Conservation (phyloP, 495 filamentous ascomycete genomes). For the Penicillium parvum region DNA sequence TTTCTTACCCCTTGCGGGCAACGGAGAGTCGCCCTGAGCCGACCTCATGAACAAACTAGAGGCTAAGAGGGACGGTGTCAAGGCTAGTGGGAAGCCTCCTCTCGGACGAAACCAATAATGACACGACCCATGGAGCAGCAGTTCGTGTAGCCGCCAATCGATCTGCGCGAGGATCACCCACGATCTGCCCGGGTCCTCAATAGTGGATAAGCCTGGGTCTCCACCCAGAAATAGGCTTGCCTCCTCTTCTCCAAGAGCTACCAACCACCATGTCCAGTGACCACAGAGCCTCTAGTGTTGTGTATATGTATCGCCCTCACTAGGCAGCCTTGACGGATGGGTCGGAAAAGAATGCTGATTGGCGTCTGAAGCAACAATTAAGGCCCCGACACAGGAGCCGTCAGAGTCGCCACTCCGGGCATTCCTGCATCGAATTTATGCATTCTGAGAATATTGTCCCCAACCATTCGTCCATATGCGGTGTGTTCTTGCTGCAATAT, state of each 20-base stretch:
- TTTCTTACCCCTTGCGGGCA: constrained; percentile 8
- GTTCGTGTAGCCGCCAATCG: constrained; percentile 28
- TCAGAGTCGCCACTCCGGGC: too few relatives aligned
- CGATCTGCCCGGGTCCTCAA: constrained; percentile 31
- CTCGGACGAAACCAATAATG: constrained; percentile 18
- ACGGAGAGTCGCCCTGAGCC: constrained; percentile 3
- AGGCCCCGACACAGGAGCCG: too few relatives aligned
- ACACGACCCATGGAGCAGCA: constrained; percentile 16
- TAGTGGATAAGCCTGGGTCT: constrained; percentile 21
- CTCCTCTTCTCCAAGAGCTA: too few relatives aligned
- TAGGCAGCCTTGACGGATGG: neutral
- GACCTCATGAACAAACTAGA: constrained; percentile 18
- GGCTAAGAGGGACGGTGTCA: constrained; percentile 11
- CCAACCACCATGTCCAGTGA: constrained; percentile 1
- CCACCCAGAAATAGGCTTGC: too few relatives aligned
- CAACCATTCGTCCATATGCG: neutral
- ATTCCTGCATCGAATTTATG: too few relatives aligned
- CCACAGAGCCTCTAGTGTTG: constrained; percentile 2
- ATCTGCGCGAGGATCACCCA: constrained; percentile 20
- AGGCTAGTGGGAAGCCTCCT: constrained; percentile 18
- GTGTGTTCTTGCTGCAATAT: neutral
- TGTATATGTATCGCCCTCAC: neutral
- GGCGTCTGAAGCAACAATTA: too few relatives aligned
- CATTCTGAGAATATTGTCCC: too few relatives aligned
- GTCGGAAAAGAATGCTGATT: too few relatives aligned